Evolutionary conservation across 2,329 filamentous ascomycete genomes (phyloP).

Genomic region (Penicillium sp.): DNA sequence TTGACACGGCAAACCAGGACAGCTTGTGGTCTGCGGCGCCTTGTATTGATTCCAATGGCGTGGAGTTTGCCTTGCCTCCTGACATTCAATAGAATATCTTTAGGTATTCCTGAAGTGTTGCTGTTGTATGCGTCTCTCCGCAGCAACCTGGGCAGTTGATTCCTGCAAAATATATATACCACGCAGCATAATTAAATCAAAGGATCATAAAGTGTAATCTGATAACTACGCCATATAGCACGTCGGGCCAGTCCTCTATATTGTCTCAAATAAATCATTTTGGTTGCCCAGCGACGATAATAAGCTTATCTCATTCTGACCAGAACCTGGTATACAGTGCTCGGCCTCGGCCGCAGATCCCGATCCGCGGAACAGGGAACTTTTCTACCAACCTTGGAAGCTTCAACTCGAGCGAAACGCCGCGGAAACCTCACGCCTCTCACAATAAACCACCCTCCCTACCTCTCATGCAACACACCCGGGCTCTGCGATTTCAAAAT

Average conservation of each 20-base stretch:
- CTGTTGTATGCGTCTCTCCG: too few species aligned
- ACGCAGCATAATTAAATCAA: too few species aligned
- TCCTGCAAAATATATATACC: too few species aligned
- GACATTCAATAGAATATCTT: background rate
- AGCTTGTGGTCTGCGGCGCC: slow-evolving; percentile 10
- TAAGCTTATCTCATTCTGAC: background rate
- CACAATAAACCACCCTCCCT: background rate
- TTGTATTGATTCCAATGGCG: background rate
- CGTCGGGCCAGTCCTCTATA: too few species aligned
- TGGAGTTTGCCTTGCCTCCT: slow-evolving; percentile 5
- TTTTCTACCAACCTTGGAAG: background rate
- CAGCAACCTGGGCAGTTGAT: too few species aligned
- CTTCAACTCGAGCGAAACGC: background rate
- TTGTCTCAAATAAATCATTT: too few species aligned
- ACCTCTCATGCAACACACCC: slow-evolving; percentile 14
- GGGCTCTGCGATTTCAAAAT: slow-evolving; percentile 14
- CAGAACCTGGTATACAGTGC: background rate
- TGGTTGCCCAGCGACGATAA: too few species aligned
- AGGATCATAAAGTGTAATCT: too few species aligned
- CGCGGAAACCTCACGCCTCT: background rate
- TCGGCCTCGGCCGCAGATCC: slow-evolving; percentile 18
- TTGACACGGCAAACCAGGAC: slow-evolving; percentile 10
- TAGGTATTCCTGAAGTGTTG: too few species aligned
- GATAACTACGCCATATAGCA: too few species aligned
- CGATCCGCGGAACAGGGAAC: slow-evolving; percentile 12